Conservation (phyloP, 2,329 filamentous ascomycete species). For the Botryotinia narcissicola region DNA sequence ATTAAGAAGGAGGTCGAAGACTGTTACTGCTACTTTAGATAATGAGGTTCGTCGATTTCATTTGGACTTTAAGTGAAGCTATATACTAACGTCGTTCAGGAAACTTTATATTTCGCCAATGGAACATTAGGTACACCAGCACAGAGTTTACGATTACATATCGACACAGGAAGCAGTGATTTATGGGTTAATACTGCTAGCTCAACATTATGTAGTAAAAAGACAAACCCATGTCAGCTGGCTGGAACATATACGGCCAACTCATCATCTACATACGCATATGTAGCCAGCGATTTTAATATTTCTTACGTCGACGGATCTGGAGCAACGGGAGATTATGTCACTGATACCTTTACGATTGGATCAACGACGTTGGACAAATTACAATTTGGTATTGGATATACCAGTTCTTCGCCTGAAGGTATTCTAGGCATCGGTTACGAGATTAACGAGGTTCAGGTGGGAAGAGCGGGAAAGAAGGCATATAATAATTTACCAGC, state of each 20-base stretch:
- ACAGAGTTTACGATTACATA: conserved; percentile 55
- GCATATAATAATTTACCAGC: conserved; percentile 69
- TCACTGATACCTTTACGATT: conserved; percentile 66
- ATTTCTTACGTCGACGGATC: conserved; percentile 85
- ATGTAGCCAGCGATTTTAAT: conserved; percentile 74
- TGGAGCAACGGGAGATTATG: conserved; percentile 75
- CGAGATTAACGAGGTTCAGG: conserved; percentile 71
- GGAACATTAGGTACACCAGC: conserved; percentile 60
- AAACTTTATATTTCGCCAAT: conserved; percentile 65
- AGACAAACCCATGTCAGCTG: conserved; percentile 51
- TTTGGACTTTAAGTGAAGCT: not conserved
- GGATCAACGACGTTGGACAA: conserved; percentile 51
- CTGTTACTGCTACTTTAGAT: conserved; percentile 49
- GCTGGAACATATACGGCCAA: conserved; percentile 69
- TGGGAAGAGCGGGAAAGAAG: conserved; percentile 52
- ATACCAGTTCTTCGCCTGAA: conserved; percentile 57
- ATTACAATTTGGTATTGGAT: conserved; percentile 74
- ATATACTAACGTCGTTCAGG: conserved; percentile 40
- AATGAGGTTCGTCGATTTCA: conserved; percentile 49
- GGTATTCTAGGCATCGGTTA: conserved; percentile 89
- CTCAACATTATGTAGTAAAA: conserved; percentile 57
- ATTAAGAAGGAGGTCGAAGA: conserved; percentile 46
- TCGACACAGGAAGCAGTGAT: conserved; percentile 69
- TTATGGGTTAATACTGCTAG: conserved; percentile 66
- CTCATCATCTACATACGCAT: conserved; percentile 72